Conservation (phyloP, 108 stramenopile species). For the Cyclotella cryptica region DNA sequence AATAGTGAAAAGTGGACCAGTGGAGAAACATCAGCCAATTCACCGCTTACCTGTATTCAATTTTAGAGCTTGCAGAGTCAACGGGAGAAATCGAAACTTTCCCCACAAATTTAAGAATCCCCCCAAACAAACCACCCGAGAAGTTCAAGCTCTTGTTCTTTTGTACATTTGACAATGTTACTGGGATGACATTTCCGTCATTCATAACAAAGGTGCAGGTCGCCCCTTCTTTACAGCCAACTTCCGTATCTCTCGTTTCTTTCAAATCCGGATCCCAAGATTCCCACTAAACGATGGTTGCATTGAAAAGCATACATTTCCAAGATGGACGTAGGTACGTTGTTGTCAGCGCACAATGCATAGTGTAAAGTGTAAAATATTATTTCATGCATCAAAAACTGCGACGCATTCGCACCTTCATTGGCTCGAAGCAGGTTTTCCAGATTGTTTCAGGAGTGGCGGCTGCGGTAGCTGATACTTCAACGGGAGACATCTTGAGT, state of each 20-base stretch:
- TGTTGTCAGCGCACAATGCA: neutral
- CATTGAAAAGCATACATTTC: no score
- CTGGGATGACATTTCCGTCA: slow-evolving; percentile 46
- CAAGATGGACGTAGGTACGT: no score
- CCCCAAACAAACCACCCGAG: slow-evolving; percentile 37
- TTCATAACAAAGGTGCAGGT: slow-evolving; percentile 61
- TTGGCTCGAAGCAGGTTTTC: slow-evolving; percentile 51
- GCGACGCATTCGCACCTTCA: slow-evolving; percentile 28
- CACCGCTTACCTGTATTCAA: slow-evolving; percentile 36
- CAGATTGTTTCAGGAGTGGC: slow-evolving; percentile 59
- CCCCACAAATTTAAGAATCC: slow-evolving; percentile 30
- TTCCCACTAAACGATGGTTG: slow-evolving; percentile 32
- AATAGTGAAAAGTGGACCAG: neutral
- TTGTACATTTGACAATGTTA: slow-evolving; percentile 36
- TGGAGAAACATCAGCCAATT: neutral
- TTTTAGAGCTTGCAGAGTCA: slow-evolving; percentile 32
- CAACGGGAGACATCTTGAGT: slow-evolving; percentile 24
- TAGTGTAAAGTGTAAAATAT: neutral
- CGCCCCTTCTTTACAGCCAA: slow-evolving; percentile 46
- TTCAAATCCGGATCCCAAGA: slow-evolving; percentile 56
- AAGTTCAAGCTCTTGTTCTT: slow-evolving; percentile 46
- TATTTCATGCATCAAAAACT: neutral
- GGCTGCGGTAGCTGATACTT: slow-evolving; percentile 24
- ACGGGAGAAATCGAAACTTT: slow-evolving; percentile 41
- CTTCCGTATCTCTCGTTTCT: slow-evolving; percentile 37